Evolutionary conservation across 116 monocot species (phyloP).

Genomic region (Cymodocea nodosa): DNA sequence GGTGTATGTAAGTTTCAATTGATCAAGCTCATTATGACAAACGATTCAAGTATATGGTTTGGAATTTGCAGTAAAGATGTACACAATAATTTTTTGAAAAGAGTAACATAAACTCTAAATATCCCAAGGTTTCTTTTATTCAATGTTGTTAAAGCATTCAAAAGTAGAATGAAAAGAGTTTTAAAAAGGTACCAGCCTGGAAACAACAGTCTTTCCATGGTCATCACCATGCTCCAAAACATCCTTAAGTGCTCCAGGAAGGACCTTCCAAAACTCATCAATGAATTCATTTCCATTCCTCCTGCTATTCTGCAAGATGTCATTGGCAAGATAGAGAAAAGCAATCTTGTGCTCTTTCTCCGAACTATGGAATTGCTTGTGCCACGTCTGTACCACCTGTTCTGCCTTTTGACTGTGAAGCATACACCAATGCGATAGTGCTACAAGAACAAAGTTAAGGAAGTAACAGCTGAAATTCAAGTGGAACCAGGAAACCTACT

Average conservation of each 20-base stretch:
- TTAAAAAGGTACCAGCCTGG: slow-evolving; percentile 57
- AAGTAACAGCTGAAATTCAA: background rate
- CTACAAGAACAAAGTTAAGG: slow-evolving; percentile 41
- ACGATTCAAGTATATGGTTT: background rate
- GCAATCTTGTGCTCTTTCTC: slow-evolving; percentile 66
- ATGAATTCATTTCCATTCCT: slow-evolving; percentile 88
- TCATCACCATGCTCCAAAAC: slow-evolving; percentile 75
- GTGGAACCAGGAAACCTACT: background rate
- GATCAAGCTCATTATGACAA: background rate
- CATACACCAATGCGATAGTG: slow-evolving; percentile 98
- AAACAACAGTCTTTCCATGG: slow-evolving; percentile 63
- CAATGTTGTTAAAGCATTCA: no score
- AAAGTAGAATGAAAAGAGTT: no score
- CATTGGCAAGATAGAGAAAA: slow-evolving; percentile 90
- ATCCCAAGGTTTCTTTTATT: no score
- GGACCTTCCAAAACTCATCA: slow-evolving; percentile 95
- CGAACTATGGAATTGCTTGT: slow-evolving; percentile 68
- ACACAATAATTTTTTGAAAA: background rate
- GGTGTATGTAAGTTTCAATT: background rate
- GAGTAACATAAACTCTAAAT: no score
- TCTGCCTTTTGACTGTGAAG: slow-evolving; percentile 92
- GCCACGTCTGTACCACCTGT: slow-evolving; percentile 87
- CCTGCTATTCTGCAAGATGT: slow-evolving; percentile 89
- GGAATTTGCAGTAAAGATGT: background rate
- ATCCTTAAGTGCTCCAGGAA: slow-evolving; percentile 82